Conservation (phyloP, 176 grass and related monocot species). For the Metroxylon sagu region DNA sequence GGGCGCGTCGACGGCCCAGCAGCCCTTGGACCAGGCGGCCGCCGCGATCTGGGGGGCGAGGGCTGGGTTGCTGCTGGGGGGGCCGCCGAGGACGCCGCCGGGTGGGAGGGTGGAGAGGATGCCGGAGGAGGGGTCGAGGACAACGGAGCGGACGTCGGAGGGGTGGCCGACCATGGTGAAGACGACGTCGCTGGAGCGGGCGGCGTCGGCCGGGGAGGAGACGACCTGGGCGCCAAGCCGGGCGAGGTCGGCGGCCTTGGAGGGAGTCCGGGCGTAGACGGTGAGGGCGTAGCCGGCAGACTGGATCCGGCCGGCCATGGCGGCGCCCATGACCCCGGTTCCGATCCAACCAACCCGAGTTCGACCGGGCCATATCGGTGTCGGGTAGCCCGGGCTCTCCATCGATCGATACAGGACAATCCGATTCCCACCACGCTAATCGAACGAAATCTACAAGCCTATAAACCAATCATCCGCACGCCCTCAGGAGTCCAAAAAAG, state of each 20-base stretch:
- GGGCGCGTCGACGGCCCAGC: constrained; percentile 57
- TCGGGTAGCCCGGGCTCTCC: constrained; percentile 28
- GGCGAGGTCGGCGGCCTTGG: constrained; percentile 8
- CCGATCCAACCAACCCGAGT: constrained; percentile 81
- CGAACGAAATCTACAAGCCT: no score
- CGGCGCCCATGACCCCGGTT: constrained; percentile 73
- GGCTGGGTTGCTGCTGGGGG: constrained; percentile 52
- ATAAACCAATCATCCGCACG: no score
- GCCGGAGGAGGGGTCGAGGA: background rate
- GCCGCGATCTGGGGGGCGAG: constrained; percentile 48
- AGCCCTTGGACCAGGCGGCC: constrained; percentile 16
- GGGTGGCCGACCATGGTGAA: constrained; percentile 87
- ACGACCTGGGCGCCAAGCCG: constrained; percentile 33
- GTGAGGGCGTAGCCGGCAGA: constrained; percentile 41
- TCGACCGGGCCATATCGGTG: constrained; percentile 24
- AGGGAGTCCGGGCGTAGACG: no score
- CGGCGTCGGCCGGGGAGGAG: constrained; percentile 41
- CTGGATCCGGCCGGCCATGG: constrained; percentile 36
- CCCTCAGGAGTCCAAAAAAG: no score
- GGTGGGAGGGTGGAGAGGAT: constrained; percentile 27
- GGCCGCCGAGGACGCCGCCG: constrained; percentile 58
- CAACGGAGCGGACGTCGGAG: constrained; percentile 37
- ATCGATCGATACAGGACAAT: no score
- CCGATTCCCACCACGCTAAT: no score
- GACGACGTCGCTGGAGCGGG: constrained; percentile 43